Evolutionary conservation across 306 rosid species (phyloP), one percentile per base, ranked within the genome.

Genomic region (Quillaja saponaria): DNA sequence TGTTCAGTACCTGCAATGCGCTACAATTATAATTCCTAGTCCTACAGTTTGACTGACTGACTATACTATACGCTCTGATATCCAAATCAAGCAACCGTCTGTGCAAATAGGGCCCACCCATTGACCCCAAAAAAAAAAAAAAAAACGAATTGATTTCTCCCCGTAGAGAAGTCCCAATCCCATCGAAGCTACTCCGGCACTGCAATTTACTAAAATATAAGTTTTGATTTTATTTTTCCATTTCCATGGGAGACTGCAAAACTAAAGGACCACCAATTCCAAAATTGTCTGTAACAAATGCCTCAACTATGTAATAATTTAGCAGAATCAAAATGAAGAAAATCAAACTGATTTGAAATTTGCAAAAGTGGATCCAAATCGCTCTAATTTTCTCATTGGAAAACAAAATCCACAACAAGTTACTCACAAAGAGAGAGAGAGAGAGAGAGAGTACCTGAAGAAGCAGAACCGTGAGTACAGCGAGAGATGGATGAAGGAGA

Each of bases 371-470:
- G 67, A 75, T 68, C 71, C 15, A 20, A 52, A 54, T 10, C 20
- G 6, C 15, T 55, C 34, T 25, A 59, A 37, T 33, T 14, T 54
- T 33, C n/a, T 6, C 20, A 1, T 12, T 38, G 9, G 8, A 19
- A 39, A 20, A 58, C 14, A 58, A 42, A 13, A 11, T 33, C 52
- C 8, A 6, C 52, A 16, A 18, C 11, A 18, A 1, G 11, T 17
- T 15, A 10, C 17, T 16, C 59, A 15, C 8, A 63, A 15, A 50
- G 61, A 20, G 34, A 34, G 7, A 16, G 37, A 35, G 44, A 51
- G 34, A 35, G 42, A 8, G 48, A 14, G 7, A 21, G 55, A 37
- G 37, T 54, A 81, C 95, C 95, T 71, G 85, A 76, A 34, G 78
- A 79, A 44, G 77, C 53, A 39, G 64, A 35, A 38, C 25, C n/a